Conservation (phyloP, 495 filamentous ascomycete genomes). For the Chaetomium fimeti region DNA sequence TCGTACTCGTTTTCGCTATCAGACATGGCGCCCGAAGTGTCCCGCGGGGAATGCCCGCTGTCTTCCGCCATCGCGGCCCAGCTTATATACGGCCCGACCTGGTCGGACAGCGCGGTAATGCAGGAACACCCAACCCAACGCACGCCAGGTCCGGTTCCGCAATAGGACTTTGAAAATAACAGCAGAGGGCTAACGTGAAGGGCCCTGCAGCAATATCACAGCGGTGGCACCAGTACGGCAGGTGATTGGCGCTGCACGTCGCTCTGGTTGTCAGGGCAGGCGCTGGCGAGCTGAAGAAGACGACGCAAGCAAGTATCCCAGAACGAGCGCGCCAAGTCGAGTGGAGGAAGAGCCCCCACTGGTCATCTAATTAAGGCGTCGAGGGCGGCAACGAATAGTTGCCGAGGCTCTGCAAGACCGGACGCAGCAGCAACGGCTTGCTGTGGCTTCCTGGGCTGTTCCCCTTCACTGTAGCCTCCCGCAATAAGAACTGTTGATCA, state of each 20-base stretch:
- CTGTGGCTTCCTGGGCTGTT: conserved; percentile 8
- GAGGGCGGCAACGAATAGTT: conserved; percentile 26
- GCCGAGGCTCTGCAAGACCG: conserved; percentile 25
- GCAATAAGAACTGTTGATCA: conserved; percentile 35
- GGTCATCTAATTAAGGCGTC: conserved; percentile 31
- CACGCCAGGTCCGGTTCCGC: conserved; percentile 22
- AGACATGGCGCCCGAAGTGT: conserved; percentile 55
- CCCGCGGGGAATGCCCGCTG: conserved; percentile 44
- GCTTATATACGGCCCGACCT: conserved; percentile 44
- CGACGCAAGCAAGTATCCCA: conserved; percentile 18
- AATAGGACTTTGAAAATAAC: conserved; percentile 27
- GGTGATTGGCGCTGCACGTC: conserved; percentile 36
- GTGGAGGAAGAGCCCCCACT: conserved; percentile 27
- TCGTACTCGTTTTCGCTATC: conserved; percentile 57
- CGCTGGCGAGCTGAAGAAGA: conserved; percentile 23
- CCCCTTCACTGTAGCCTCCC: conserved; percentile 34
- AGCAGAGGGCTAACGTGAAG: conserved; percentile 19
- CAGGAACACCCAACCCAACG: conserved; percentile 34
- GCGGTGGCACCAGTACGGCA: conserved; percentile 32
- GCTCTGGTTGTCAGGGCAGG: conserved; percentile 24
- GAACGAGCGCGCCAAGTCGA: conserved; percentile 11
- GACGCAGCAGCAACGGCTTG: conserved; percentile 27
- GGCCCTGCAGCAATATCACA: conserved; percentile 35
- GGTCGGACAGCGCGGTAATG: conserved; percentile 34
- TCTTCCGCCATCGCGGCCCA: conserved; percentile 50